Base-by-base conservation (phyloP, 2,329 filamentous ascomycete species). In the Fusarium sp. region DNA sequence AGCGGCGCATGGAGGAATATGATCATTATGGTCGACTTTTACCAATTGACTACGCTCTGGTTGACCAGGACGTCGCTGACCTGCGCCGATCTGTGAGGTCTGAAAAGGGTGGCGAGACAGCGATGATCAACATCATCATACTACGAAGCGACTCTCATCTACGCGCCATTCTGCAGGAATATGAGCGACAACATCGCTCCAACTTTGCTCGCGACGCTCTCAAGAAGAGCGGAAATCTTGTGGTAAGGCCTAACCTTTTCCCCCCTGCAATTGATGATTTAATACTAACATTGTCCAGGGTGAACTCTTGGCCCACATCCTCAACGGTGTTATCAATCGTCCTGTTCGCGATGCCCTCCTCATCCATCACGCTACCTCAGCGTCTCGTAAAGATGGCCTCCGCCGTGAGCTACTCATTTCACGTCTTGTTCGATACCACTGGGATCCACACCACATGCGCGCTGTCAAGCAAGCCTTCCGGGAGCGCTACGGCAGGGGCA, bases 291-390 rank as follows among this genome's bases (percentile, higher is more conserved):
- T n/a, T 42, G 14, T 36, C 38, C 49, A 98, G 95, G 96, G 96
- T 72, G 96, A 99, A 84, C 91, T 97, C 25, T 90, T 98, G 41
- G 94, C 94, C 1, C 96, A 98, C 82, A 94, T 98, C 75, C 91
- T 99, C 78, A 98, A 98, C 83, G 96, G 96, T 77, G 91, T 97
- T 63, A 97, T 98, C 84, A 98, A 98, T 84, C 93, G 93, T 65
- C 95, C 96, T 10, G 94, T 97, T 70, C 93, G 96, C 61, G 96
- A 98, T 81, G 94, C 95, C 6, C 88, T 98, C 41, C 90, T 98
- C 5, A 86, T 99, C 4, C 91, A 97, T 81, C 96, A 98, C 83
- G 95, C 96, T 4, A 90, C 98, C 72, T 92, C 91, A 25, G 89
- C 92, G 49, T 91, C 92, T 7, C 89, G 87, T 72, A 89, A 89